Conservation (phyloP, 441 rosid genomes). For the Erysimum pusillum region DNA sequence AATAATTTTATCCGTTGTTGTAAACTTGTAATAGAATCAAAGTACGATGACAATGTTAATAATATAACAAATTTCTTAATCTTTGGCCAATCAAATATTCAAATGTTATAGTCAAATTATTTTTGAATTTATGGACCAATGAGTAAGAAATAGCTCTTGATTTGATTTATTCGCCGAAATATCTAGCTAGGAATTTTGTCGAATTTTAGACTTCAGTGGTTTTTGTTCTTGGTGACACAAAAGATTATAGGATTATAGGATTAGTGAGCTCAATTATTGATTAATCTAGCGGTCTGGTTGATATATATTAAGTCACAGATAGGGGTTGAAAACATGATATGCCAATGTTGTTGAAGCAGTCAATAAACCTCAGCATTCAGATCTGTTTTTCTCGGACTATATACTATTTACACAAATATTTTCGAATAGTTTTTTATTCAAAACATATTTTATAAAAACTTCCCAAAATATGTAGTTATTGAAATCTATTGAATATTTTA, state of each 20-base stretch:
- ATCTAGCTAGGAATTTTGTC: conserved; percentile 12
- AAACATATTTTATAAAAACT: not conserved
- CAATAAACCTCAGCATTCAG: not conserved
- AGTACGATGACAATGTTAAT: conserved; percentile 34
- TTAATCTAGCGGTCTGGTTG: not conserved
- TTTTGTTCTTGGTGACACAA: conserved; percentile 5
- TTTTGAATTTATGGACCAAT: conserved; percentile 19
- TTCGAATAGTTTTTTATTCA: not conserved
- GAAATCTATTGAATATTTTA: not conserved
- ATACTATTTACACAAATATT: not conserved
- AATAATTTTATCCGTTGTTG: conserved; percentile 41
- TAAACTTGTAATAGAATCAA: conserved; percentile 45
- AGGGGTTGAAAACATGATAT: conserved; percentile 8
- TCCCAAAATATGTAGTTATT: not conserved
- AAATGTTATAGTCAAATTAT: not conserved
- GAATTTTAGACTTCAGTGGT: conserved; percentile 4
- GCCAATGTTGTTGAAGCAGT: not conserved
- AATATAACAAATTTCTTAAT: conserved; percentile 28
- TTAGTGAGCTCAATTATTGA: not conserved
- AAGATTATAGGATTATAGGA: conserved; percentile 1
- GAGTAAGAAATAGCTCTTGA: conserved; percentile 1
- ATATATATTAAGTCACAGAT: conserved; percentile 17
- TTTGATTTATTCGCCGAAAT: conserved; percentile 1
- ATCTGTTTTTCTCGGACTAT: not conserved
- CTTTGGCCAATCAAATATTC: conserved; percentile 17